Base-by-base conservation (phyloP, 2,329 filamentous ascomycete genomes). In the Aspergillus terreus region DNA sequence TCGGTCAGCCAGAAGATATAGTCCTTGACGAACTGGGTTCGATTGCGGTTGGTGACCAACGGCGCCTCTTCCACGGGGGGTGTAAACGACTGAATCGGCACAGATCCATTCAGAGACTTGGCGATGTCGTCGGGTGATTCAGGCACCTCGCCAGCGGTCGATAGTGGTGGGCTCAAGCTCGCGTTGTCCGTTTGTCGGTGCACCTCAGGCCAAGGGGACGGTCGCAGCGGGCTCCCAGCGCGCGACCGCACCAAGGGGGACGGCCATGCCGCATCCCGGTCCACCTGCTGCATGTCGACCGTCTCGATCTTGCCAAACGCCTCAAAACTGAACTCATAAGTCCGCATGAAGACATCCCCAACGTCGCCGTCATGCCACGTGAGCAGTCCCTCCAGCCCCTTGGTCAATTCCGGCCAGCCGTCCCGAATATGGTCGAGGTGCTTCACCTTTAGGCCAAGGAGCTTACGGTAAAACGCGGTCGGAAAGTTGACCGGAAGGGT, bases 401-500 rank as follows among this genome's bases (percentile, higher is more conserved):
- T 90, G 1, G 85, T 83, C 3, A 96, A 78, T 14, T 87, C 85
- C 1, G 90, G 88, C 92, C 92, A 97, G 4, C 90, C 91, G 61
- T 96, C 92, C 2, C 80, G 77, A 55, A 97, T 90, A 65, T 92
- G 85, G 44, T 90, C 82, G 2, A 94, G 75, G 51, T 85, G 81
- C 32, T 82, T 83, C 14, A 88, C 83, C 7, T 85, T 83, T 52
- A 86, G 77, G 7, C 82, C 83, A 1, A 95, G 77, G 0, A 97
- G 78, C 60, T 89, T 89, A 48, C 84, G 81, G 71, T 99, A 99
- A 3, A 99, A 80, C 0, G 86, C 88, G 51, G 83, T 81, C 0
- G 94, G 94, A 54, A 99, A 94, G 1, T 87, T 95, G 40, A 97
- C 81, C 0, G 94, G 94, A 1, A 99, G 77, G 0, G 92, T 96